phyloP scores from a whole-genome alignment of 2,329 filamentous ascomycete species.

The Fusarium gaditjirri region DNA sequence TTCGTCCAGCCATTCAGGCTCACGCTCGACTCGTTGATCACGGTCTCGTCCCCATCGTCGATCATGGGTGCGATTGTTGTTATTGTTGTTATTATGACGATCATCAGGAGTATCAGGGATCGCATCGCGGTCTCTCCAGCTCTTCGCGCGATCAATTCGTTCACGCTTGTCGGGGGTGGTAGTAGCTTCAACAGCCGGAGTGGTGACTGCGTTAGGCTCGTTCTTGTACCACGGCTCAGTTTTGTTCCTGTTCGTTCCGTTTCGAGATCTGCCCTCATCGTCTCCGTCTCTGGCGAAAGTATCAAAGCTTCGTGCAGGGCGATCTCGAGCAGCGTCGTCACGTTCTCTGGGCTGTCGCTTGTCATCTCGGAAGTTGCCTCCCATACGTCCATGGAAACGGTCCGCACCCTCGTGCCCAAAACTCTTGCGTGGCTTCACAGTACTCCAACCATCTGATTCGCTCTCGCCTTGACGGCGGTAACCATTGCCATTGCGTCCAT shows the following conservation, averaged over 20 bases:
- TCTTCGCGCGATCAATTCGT: slow-evolving; percentile 67
- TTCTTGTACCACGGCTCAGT: slow-evolving; percentile 82
- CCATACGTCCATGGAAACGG: slow-evolving; percentile 74
- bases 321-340: slow-evolving; percentile 62
- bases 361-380: slow-evolving; percentile 58
- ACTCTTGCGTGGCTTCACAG: slow-evolving; percentile 78
- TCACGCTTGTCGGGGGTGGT: slow-evolving; percentile 57
- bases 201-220: slow-evolving; percentile 48
- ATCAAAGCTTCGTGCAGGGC: slow-evolving; percentile 62
- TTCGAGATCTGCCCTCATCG: slow-evolving; percentile 70
- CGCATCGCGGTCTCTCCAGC: slow-evolving; percentile 67
- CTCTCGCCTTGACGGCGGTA: slow-evolving; percentile 66
- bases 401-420: slow-evolving; percentile 78
- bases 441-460: slow-evolving; percentile 79
- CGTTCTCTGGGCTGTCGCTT: slow-evolving; percentile 62
- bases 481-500: slow-evolving; percentile 59
- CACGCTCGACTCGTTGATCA: slow-evolving; percentile 74
- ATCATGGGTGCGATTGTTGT: slow-evolving; percentile 56
- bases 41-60: slow-evolving; percentile 68
- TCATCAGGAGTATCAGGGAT: slow-evolving; percentile 61
- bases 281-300: slow-evolving; percentile 58
- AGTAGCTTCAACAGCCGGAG: slow-evolving; percentile 40
- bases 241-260: slow-evolving; percentile 72
- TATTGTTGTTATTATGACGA: slow-evolving; percentile 58
- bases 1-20: slow-evolving; percentile 91